phyloP scores from a whole-genome alignment of 2,329 filamentous ascomycete species.

The Exophiala phaeomuriformis region DNA sequence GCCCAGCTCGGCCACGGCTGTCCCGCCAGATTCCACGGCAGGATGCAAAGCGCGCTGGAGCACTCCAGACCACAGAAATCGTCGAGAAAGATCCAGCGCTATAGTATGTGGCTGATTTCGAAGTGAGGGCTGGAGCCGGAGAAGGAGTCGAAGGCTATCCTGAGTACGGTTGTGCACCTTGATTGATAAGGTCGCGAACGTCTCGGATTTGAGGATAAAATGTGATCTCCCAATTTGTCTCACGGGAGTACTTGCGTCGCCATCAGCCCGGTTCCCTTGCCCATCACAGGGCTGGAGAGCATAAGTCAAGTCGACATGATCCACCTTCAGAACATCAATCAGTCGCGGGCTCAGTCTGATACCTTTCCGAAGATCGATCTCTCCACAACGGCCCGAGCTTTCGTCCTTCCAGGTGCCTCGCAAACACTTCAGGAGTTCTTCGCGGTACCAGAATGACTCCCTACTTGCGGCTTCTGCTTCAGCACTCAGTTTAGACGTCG shows the following conservation, averaged over 20 bases:
- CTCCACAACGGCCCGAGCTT: constrained; percentile 54
- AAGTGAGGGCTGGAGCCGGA: constrained; percentile 70
- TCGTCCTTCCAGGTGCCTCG: constrained; percentile 63
- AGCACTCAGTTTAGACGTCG: constrained; percentile 67
- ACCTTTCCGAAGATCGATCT: constrained; percentile 63
- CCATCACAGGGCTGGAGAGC: constrained; percentile 28
- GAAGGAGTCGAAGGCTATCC: constrained; percentile 59
- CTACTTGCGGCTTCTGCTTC: constrained; percentile 69
- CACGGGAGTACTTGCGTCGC: constrained; percentile 23
- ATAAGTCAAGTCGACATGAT: constrained; percentile 64
- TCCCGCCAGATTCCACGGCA: constrained; percentile 52
- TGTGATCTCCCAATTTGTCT: constrained; percentile 39
- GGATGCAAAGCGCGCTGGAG: constrained; percentile 64
- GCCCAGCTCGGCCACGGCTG: constrained; percentile 57
- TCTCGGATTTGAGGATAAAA: constrained; percentile 48
- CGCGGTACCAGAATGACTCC: constrained; percentile 87
- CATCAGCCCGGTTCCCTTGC: neutral
- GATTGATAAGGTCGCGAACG: constrained; percentile 64
- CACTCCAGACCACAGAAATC: constrained; percentile 76
- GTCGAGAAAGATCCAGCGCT: constrained; percentile 73
- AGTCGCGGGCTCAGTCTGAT: constrained; percentile 65
- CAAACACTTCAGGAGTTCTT: constrained; percentile 66
- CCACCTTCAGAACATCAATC: constrained; percentile 74
- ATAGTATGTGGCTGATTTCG: constrained; percentile 63
- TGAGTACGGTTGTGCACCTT: constrained; percentile 66